Conservation (phyloP, 2,329 filamentous ascomycete species). For the Knufia fluminis region DNA sequence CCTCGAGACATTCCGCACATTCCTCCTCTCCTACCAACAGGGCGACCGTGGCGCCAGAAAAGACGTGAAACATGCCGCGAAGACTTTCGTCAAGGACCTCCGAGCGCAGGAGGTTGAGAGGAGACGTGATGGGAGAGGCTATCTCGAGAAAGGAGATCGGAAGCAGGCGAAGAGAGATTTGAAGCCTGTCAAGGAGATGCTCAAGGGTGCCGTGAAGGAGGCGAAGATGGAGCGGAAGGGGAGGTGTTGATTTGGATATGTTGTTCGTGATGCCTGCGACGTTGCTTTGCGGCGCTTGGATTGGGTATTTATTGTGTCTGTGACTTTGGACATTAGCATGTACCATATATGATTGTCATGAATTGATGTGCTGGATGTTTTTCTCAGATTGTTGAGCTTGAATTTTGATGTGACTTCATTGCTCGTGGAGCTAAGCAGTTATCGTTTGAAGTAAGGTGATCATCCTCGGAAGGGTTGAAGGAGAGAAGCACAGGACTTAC, state of each 20-base stretch:
- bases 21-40: neutral
- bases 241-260: neutral
- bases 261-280: neutral
- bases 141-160: constrained; percentile 2
- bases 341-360: constrained; percentile 1
- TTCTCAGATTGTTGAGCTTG: constrained; percentile 12
- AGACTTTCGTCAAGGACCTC: neutral
- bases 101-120: neutral
- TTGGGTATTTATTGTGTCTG: neutral
- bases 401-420: constrained; percentile 10
- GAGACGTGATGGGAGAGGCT: neutral
- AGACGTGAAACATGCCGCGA: neutral
- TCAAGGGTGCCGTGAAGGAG: constrained; percentile 4
- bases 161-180: constrained; percentile 5
- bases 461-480: constrained; percentile 4
- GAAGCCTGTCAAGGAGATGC: constrained; percentile 9
- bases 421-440: constrained; percentile 10
- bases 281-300: neutral
- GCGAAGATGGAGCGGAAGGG: constrained; percentile 1
- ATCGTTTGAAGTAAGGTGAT: constrained; percentile 10
- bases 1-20: neutral
- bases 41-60: neutral
- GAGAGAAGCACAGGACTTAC: neutral
- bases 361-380: neutral
- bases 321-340: neutral